Evolutionary conservation across 257 asterid genomes (phyloP), one percentile per base, ranked within the genome.

Genomic region (Solanum chilense): DNA sequence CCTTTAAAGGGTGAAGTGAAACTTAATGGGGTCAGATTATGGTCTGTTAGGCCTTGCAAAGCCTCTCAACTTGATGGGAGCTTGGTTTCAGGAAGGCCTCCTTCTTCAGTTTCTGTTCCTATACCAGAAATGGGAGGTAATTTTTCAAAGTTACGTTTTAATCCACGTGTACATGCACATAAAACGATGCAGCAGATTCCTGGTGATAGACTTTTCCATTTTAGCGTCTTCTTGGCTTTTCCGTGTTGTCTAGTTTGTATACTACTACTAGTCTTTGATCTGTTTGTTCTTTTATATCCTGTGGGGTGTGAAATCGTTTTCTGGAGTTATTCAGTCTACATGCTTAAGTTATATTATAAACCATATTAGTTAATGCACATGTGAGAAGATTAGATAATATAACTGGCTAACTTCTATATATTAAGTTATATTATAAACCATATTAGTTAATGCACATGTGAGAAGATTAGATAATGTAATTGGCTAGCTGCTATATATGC

Each of bases 31-130:
- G 92, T 90, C 37, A 91, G 87, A 74, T 29, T 92, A 41, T 76
- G 87, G 86, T 92, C 91, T 23, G 29, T 92, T 41, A 92, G 88
- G 89, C 93, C 93, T 47, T 89, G 96, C 75, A 86, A 89, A 88
- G 88, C 93, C 1, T 92, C 98, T 88, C 92, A 84, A 56, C 86
- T 95, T 82, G 95, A 95, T 86, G 96, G 93, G 86, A 92, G 92
- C 90, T 85, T 95, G 87, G 94, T 90, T 88, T 90, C 98, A 5
- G 97, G 94, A 89, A 94, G 89, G 90, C 92, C 93, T 45, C 91
- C 93, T 9, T 86, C 95, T 85, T 92, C 97, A 12, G 91, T 89
- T 25, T 88, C 96, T 82, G 95, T 92, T 75, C 90, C 93, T 12
- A 78, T 87, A 15, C 93, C 92, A 47, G 95, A 94, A 86, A 91